phyloP scores from a whole-genome alignment of 179 eudicot species.

The Monotropa hypopitys region DNA sequence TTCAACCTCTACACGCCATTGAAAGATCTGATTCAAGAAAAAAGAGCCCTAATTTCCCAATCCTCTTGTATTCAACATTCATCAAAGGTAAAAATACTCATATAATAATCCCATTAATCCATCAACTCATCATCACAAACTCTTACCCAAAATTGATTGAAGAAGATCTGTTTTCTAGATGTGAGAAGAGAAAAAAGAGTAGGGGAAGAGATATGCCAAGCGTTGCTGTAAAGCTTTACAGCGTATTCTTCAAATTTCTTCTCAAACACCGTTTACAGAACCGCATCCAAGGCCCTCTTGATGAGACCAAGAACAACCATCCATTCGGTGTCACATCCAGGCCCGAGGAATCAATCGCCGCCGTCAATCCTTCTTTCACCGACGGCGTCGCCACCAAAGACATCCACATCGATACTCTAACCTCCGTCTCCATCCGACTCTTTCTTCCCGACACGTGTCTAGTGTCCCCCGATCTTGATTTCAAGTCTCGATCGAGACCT shows the following conservation, averaged over 20 bases:
- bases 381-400: slow-evolving; percentile 87
- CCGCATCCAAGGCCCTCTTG: slow-evolving; percentile 36
- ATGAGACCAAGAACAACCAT: slow-evolving; percentile 8
- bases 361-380: slow-evolving; percentile 60
- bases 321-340: slow-evolving; percentile 72
- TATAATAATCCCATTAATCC: neutral
- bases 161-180: neutral
- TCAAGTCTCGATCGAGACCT: slow-evolving; percentile 13
- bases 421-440: slow-evolving; percentile 51
- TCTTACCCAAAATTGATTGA: neutral
- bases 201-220: slow-evolving; percentile 51
- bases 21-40: neutral
- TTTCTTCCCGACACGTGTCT: slow-evolving; percentile 70
- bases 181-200: neutral
- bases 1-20: slow-evolving; percentile 5
- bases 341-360: slow-evolving; percentile 62
- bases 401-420: slow-evolving; percentile 64
- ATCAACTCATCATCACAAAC: neutral
- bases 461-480: slow-evolving; percentile 19
- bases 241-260: slow-evolving; percentile 80
- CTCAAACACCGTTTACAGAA: slow-evolving; percentile 68
- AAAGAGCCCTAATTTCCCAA: neutral
- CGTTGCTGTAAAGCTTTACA: slow-evolving; percentile 83
- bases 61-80: neutral
- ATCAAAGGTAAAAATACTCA: neutral